phyloP scores from a whole-genome alignment of 306 rosid genomes.

The Boehmeria nivea region DNA sequence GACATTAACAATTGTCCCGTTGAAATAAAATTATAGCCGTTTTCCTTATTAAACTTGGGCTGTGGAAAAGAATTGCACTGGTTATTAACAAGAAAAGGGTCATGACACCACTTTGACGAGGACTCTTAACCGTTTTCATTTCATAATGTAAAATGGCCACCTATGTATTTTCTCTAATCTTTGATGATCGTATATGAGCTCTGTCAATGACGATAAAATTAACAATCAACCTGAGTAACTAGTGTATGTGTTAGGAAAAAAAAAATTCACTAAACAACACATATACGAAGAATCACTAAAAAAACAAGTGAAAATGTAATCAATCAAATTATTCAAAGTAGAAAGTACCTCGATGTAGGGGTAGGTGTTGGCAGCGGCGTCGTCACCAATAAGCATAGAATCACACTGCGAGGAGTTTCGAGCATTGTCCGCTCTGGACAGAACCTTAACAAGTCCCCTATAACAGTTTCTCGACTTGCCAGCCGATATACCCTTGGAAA shows the following conservation, averaged over 20 bases:
- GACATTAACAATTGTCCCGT: neutral
- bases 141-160: no score
- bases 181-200: no score
- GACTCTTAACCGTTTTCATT: no score
- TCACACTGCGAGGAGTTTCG: conserved; percentile 86
- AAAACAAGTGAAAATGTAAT: neutral
- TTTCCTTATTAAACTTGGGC: neutral
- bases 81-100: no score
- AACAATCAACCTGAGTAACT: conserved; percentile 2
- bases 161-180: no score
- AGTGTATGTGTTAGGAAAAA: neutral
- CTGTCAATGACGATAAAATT: neutral
- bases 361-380: conserved; percentile 87
- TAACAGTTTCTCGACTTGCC: conserved; percentile 86
- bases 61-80: no score
- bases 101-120: no score
- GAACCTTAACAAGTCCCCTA: conserved; percentile 91
- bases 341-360: conserved; percentile 74
- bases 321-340: neutral
- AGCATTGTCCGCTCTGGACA: conserved; percentile 79
- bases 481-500: conserved; percentile 85
- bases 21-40: no score
- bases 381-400: conserved; percentile 93
- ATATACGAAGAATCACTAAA: neutral
- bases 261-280: neutral